phyloP scores from a whole-genome alignment of 192 early-diverging fungal genomes.

The Coemansia biformis region DNA sequence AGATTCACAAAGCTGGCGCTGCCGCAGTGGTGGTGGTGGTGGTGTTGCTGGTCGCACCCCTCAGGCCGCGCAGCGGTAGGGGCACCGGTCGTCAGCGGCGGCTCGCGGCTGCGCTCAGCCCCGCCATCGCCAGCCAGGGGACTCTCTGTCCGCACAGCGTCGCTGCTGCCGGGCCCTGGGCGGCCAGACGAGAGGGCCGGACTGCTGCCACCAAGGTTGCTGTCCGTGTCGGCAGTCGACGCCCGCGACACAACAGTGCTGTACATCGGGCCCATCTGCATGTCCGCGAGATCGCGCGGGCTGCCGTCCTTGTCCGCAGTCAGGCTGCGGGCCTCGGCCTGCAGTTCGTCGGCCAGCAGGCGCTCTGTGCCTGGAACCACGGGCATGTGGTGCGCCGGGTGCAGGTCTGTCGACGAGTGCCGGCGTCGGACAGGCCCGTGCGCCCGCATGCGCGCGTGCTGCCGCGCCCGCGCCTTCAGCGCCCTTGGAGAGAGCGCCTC shows the following conservation, averaged over 20 bases:
- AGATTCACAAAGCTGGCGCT: conserved; percentile 32
- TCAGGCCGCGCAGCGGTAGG: neutral
- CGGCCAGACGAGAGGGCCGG: conserved; percentile 3
- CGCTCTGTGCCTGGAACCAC: conserved; percentile 6
- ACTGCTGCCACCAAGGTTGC: conserved; percentile 7
- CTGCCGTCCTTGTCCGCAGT: conserved; percentile 18
- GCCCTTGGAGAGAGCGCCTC: conserved; percentile 88
- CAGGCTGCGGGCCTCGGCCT: conserved; percentile 37
- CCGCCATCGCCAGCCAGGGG: neutral
- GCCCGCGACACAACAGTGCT: conserved; percentile 11
- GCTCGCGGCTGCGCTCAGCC: neutral
- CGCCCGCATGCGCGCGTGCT: conserved; percentile 47
- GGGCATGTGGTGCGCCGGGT: conserved; percentile 27
- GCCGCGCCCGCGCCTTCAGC: conserved; percentile 66
- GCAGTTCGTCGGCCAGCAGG: conserved; percentile 10
- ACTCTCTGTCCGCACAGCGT: neutral
- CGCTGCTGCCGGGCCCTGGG: conserved; percentile 10
- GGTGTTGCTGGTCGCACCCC: neutral
- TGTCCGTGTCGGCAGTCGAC: conserved; percentile 22
- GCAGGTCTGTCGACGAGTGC: conserved; percentile 54
- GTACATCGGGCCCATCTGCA: conserved; percentile 45
- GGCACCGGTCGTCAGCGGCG: conserved; percentile 7
- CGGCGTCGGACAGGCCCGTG: conserved; percentile 42
- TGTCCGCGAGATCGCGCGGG: conserved; percentile 23
- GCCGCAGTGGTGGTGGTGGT: conserved; percentile 2